Evolutionary conservation across 2,329 filamentous ascomycete species (phyloP), one percentile per base, ranked within the genome.

Genomic region (Talaromyces sp.): DNA sequence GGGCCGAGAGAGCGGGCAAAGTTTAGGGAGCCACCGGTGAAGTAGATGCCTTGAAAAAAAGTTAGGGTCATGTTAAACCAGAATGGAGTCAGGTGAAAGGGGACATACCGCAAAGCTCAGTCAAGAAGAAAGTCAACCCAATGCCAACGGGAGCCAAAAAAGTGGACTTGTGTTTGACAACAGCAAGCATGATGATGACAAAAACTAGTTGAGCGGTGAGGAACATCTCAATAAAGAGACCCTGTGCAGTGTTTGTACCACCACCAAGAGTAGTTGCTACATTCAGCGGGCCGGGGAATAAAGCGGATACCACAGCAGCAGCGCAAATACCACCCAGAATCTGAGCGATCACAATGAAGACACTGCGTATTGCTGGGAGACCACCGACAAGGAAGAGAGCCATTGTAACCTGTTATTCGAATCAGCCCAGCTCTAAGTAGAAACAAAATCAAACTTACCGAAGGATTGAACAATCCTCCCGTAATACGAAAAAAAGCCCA

Each of bases 151-250:
- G 90, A 0, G 90, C 90, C 1, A 92, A 77, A 72, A 84, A 91
- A 0, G 90, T 92, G 2, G 86, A 86, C 52, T 88, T 87, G 74
- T 92, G 89, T 77, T 92, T 92, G 73, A 91, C 88, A 3, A 87
- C 85, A 0, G 88, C 89, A 52, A 91, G 81, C 84, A 91, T 89
- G 74, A 88, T 85, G 35, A 90, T 85, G 2, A 87, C 84, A 62
- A 90, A 80, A 8, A 89, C 83, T 10, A 90, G 79, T 72, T 88
- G 82, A 0, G 85, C 79, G 0, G 88, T 90, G 43, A 89, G 79
- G 70, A 90, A 87, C 78, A 88, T 84, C 74, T 90, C 88, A 57
- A 90, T 83, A 71, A 90, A 89, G 47, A 90, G 77, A 7, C 88
- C 88, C 66, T 86, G 87, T 0, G 79, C 79, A 10, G 82, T 78